These are phyloP conservation scores for Glycyrrhiza uralensis DNA, from an alignment of 306 rosid species.

Conservation along the genomic window DNA sequence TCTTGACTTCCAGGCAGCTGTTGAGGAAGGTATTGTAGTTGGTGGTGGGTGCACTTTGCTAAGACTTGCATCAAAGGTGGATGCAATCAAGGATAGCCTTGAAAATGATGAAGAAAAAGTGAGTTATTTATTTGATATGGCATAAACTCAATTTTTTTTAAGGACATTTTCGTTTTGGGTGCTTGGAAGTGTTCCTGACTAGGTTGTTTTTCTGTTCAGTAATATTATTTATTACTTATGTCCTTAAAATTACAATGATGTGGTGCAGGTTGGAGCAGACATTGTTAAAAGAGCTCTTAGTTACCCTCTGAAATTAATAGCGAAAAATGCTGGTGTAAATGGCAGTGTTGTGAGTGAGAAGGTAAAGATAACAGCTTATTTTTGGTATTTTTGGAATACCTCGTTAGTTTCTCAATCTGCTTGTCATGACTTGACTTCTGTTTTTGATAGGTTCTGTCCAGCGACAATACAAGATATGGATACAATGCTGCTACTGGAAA, in stretches of 20 bases:
- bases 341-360: conserved; percentile 99
- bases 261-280: conserved; percentile 89
- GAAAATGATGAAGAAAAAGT: conserved; percentile 95
- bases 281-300: conserved; percentile 92
- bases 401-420: background rate
- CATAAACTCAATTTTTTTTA: background rate
- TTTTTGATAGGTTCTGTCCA: conserved; percentile 66
- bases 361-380: conserved; percentile 39
- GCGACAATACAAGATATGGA: conserved; percentile 68
- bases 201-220: background rate
- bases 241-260: background rate
- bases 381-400: background rate
- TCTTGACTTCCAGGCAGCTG: conserved; percentile 75
- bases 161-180: background rate
- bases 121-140: background rate
- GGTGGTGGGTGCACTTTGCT: conserved; percentile 98
- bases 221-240: background rate
- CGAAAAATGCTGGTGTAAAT: conserved; percentile 98
- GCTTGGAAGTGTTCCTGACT: background rate
- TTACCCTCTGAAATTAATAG: conserved; percentile 91
- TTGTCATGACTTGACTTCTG: background rate
- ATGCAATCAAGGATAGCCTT: conserved; percentile 73
- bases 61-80: conserved; percentile 95
- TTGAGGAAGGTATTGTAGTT: conserved; percentile 98
- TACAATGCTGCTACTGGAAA: conserved; percentile 98